These are phyloP conservation scores for Didymella segeticola DNA, from an alignment of 2,329 filamentous ascomycete species.

Conservation along the genomic window DNA sequence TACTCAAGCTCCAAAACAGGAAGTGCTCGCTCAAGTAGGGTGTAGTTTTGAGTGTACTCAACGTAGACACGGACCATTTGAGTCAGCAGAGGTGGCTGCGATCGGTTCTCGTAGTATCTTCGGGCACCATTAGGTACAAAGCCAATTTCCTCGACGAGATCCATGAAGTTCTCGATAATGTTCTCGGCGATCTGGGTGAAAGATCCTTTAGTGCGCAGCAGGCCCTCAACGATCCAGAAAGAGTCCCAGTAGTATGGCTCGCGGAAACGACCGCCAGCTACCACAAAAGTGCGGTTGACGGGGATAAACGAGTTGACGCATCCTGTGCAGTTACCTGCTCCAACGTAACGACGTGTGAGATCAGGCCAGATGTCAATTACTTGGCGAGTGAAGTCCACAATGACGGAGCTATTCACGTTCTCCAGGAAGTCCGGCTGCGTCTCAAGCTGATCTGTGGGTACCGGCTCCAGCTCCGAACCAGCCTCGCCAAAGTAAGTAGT, in stretches of 20 bases:
- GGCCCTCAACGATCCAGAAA: slow-evolving; percentile 71
- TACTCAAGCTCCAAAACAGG: slow-evolving; percentile 70
- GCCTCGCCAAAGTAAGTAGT: slow-evolving; percentile 68
- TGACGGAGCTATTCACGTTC: slow-evolving; percentile 63
- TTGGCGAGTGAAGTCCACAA: slow-evolving; percentile 66
- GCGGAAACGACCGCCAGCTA: slow-evolving; percentile 73
- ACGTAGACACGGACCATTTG: slow-evolving; percentile 72
- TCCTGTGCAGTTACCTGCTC: slow-evolving; percentile 56
- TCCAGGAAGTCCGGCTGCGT: slow-evolving; percentile 65
- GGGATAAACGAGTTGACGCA: slow-evolving; percentile 72
- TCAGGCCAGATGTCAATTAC: slow-evolving; percentile 75
- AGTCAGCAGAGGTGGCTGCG: slow-evolving; percentile 69
- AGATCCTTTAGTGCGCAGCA: slow-evolving; percentile 68
- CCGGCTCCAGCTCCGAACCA: slow-evolving; percentile 66
- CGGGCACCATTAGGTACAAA: slow-evolving; percentile 74
- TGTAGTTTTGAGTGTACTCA: slow-evolving; percentile 68
- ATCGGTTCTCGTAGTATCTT: slow-evolving; percentile 71
- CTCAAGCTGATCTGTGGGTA: slow-evolving; percentile 59
- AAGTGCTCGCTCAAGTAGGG: slow-evolving; percentile 65
- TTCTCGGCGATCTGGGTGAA: slow-evolving; percentile 70
- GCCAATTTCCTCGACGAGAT: slow-evolving; percentile 68
- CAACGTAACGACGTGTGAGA: slow-evolving; percentile 66
- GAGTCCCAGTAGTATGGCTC: slow-evolving; percentile 77
- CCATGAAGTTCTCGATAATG: slow-evolving; percentile 74
- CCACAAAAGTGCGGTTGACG: slow-evolving; percentile 71